These are phyloP conservation scores for Cercospora berteroae DNA, from an alignment of 2,329 filamentous ascomycete genomes.

Conservation along the genomic window DNA sequence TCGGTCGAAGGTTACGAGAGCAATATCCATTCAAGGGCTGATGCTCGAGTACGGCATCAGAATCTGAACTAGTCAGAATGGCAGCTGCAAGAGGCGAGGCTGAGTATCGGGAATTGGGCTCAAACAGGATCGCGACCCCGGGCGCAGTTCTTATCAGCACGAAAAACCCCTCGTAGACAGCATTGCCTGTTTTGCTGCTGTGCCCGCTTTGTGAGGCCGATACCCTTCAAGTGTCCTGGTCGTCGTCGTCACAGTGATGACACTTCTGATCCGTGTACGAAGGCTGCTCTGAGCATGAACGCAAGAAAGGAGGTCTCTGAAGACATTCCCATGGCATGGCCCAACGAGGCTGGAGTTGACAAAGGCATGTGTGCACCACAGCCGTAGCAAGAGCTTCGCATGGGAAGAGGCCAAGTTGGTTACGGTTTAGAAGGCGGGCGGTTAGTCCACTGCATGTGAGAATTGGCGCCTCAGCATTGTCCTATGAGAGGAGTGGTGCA, in stretches of 20 bases:
- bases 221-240: neutral
- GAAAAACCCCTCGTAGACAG: neutral
- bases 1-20: slow-evolving; percentile 47
- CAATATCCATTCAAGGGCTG: slow-evolving; percentile 39
- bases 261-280: neutral
- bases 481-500: slow-evolving; percentile 8
- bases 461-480: slow-evolving; percentile 26
- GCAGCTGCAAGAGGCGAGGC: neutral
- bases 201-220: neutral
- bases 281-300: neutral
- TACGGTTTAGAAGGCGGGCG: neutral
- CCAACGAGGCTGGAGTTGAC: neutral
- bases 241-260: neutral
- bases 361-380: neutral
- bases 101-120: neutral
- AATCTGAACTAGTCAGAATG: neutral
- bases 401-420: neutral
- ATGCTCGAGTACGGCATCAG: neutral
- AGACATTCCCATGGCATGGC: neutral
- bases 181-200: neutral
- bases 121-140: neutral
- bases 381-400: neutral
- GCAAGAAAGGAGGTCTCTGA: neutral
- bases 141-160: neutral
- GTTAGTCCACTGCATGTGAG: slow-evolving; percentile 22